A percentile compares a stretch with the other conserved stretches of the same genome.
Conservation (phyloP, 1,284 basidiomycete genomes). For the Anthracocystis walkeri region DNA sequence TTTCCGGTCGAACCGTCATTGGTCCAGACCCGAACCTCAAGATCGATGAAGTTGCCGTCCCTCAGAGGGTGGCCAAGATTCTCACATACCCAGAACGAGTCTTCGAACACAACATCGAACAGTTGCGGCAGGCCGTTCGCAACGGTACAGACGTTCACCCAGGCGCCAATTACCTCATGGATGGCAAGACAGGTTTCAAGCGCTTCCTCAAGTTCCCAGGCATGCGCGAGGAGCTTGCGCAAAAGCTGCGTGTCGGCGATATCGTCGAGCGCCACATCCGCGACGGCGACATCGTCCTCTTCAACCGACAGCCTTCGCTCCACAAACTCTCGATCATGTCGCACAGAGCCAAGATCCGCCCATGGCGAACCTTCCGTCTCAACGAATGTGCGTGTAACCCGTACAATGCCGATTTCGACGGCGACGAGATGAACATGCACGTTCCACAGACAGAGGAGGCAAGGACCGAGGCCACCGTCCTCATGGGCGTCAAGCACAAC, state of each 20-base stretch:
- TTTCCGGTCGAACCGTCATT: slow-evolving; percentile 97
- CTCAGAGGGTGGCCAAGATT: slow-evolving; percentile 93
- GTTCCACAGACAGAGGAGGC: slow-evolving; percentile 99
- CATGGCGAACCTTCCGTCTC: slow-evolving; percentile 95
- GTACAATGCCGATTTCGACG: slow-evolving; percentile 99
- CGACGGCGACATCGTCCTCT: slow-evolving; percentile 96
- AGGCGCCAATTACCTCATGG: slow-evolving; percentile 86
- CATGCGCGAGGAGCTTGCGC: slow-evolving; percentile 73
- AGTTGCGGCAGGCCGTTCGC: slow-evolving; percentile 81
- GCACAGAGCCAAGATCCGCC: slow-evolving; percentile 93
- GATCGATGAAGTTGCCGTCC: slow-evolving; percentile 88
- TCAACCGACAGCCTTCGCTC: slow-evolving; percentile 98
- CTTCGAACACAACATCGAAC: slow-evolving; percentile 88
- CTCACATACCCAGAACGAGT: slow-evolving; percentile 97
- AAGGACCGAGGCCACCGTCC: slow-evolving; percentile 92
- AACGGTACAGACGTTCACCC: slow-evolving; percentile 94
- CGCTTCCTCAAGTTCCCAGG: slow-evolving; percentile 71
- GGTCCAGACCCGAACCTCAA: slow-evolving; percentile 97
- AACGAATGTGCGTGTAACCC: slow-evolving; percentile 99
- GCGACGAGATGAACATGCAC: slow-evolving; percentile 99
- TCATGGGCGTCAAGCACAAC: slow-evolving; percentile 98
- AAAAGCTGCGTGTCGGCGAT: slow-evolving; percentile 83
- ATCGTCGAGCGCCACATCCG: slow-evolving; percentile 92
- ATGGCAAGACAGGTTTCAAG: slow-evolving; percentile 82
- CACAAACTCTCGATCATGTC: slow-evolving; percentile 89